A percentile compares a stretch with the other conserved stretches of the same genome.
These are phyloP conservation scores for Sphaerobolus stellatus DNA, from an alignment of 1,284 basidiomycete genomes.

Conservation along the genomic window DNA sequence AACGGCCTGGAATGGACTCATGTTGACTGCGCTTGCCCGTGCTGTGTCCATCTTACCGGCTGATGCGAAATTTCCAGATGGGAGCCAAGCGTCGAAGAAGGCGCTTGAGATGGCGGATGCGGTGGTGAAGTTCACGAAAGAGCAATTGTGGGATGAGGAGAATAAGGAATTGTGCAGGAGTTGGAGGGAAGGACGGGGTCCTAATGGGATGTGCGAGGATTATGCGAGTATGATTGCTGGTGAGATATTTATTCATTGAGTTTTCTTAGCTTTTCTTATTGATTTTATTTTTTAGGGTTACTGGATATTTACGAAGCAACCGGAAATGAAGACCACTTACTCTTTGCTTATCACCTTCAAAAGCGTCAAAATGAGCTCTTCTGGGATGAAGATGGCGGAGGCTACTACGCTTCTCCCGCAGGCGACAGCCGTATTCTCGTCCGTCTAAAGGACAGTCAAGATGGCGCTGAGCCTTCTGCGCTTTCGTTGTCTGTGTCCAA, in stretches of 20 bases:
- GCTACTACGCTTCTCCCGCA: slow-evolving; percentile 41
- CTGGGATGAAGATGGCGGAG: slow-evolving; percentile 39
- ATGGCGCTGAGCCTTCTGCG: slow-evolving; percentile 46
- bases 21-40: slow-evolving; percentile 30
- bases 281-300: slow-evolving; percentile 12
- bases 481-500: slow-evolving; percentile 40
- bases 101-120: not conserved
- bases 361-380: slow-evolving; percentile 43
- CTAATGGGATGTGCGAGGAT: slow-evolving; percentile 32
- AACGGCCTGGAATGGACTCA: slow-evolving; percentile 47
- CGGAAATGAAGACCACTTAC: slow-evolving; percentile 33
- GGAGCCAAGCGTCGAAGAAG: not conserved
- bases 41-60: slow-evolving; percentile 8
- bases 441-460: slow-evolving; percentile 44
- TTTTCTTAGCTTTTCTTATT: slow-evolving; percentile 11
- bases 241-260: not conserved
- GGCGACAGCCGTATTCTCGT: slow-evolving; percentile 38
- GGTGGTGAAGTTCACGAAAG: not conserved
- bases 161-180: slow-evolving; percentile 21
- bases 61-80: slow-evolving; percentile 7
- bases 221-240: slow-evolving; percentile 31
- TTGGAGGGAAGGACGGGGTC: slow-evolving; percentile 32
- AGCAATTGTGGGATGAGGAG: not conserved
- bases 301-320: slow-evolving; percentile 41
- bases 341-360: slow-evolving; percentile 39